Percentiles rank a stretch among this genome's conserved stretches.
phyloP scores from a whole-genome alignment of 306 rosid species.

The Potentilla sterilis region DNA sequence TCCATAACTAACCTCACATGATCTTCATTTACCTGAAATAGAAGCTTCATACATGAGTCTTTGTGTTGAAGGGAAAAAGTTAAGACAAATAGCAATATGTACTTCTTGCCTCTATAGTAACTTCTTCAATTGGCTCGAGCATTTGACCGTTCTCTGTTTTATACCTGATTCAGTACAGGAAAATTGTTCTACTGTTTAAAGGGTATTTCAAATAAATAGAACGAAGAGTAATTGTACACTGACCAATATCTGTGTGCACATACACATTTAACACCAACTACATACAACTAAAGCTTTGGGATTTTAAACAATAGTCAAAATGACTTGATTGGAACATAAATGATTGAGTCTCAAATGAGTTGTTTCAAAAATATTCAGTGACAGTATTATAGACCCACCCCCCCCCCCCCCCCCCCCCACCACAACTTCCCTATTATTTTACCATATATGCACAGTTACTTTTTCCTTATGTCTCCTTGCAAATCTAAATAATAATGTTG shows the following conservation, averaged over 20 bases:
- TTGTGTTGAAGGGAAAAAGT: conserved; percentile 15
- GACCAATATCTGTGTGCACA: background rate
- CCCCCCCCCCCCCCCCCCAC: too few species aligned
- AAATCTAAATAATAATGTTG: background rate
- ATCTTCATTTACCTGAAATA: conserved; percentile 80
- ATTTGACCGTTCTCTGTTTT: conserved; percentile 66
- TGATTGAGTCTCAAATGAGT: background rate
- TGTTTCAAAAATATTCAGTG: background rate
- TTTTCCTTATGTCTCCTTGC: background rate
- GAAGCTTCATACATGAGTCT: conserved; percentile 11
- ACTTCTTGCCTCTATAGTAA: conserved; percentile 76
- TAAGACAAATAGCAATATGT: conserved; percentile 2
- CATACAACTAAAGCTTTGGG: background rate
- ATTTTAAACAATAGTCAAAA: background rate
- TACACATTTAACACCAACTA: background rate
- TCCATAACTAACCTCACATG: conserved; percentile 96
- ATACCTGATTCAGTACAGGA: conserved; percentile 59
- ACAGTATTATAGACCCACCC: background rate
- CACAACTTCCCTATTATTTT: background rate
- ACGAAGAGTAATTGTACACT: background rate
- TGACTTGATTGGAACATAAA: background rate
- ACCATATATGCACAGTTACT: background rate
- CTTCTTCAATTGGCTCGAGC: conserved; percentile 98
- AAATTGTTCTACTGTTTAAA: conserved; percentile 10
- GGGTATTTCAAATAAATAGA: background rate